Conservation (phyloP, 2,329 filamentous ascomycete genomes). For the Epichloe elymi region DNA sequence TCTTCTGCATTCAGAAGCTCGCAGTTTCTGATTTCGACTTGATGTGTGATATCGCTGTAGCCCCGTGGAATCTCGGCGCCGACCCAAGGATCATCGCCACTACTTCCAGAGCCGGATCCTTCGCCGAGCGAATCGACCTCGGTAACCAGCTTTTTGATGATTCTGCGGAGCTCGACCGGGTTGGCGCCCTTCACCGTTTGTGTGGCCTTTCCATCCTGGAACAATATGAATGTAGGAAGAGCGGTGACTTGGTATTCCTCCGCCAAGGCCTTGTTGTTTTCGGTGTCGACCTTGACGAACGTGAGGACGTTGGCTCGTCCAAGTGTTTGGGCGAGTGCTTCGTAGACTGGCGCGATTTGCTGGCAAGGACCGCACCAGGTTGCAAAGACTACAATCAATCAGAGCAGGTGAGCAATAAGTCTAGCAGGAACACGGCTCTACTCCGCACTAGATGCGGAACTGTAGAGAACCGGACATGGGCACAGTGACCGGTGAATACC, state of each 20-base stretch:
- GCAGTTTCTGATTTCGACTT: slow-evolving; percentile 65
- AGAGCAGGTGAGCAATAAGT: slow-evolving; percentile 8
- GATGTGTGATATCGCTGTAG: slow-evolving; percentile 71
- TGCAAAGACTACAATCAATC: slow-evolving; percentile 55
- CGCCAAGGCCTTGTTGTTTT: slow-evolving; percentile 61
- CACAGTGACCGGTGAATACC: not conserved
- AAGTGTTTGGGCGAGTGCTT: slow-evolving; percentile 57
- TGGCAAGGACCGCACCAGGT: slow-evolving; percentile 80
- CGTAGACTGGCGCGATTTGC: slow-evolving; percentile 70
- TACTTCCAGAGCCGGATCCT: slow-evolving; percentile 24
- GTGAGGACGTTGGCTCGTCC: slow-evolving; percentile 60
- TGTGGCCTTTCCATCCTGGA: slow-evolving; percentile 55
- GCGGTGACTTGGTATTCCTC: slow-evolving; percentile 58
- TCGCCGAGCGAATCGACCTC: slow-evolving; percentile 49
- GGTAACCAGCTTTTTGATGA: slow-evolving; percentile 56
- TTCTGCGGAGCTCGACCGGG: slow-evolving; percentile 52
- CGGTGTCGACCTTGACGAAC: slow-evolving; percentile 80
- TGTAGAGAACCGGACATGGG: not conserved
- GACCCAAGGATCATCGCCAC: slow-evolving; percentile 46
- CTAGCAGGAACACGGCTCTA: not conserved
- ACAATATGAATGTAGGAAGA: slow-evolving; percentile 88
- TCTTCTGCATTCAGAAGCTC: slow-evolving; percentile 82
- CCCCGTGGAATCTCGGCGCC: slow-evolving; percentile 64
- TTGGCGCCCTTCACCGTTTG: slow-evolving; percentile 66
- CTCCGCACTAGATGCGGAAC: not conserved